Percentiles rank a stretch among this genome's conserved stretches.
Evolutionary conservation across 2,329 filamentous ascomycete genomes (phyloP).

Genomic region (Colletotrichum sp.): DNA sequence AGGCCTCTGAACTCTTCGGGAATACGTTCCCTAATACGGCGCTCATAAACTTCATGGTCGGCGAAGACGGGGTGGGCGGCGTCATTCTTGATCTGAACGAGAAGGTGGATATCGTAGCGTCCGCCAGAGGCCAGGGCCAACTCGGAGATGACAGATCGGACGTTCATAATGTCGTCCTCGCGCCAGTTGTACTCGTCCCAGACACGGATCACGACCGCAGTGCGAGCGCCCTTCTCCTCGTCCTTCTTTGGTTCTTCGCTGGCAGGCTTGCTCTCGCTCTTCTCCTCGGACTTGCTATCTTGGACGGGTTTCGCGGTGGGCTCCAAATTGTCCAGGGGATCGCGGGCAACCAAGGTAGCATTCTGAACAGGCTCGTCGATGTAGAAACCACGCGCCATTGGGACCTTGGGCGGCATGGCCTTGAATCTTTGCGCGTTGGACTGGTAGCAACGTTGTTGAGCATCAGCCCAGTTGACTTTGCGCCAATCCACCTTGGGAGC

Average conservation of each 20-base stretch:
- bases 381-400: constrained; percentile 55
- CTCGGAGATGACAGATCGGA: constrained; percentile 85
- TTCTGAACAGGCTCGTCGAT: constrained; percentile 40
- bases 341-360: constrained; percentile 21
- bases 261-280: not conserved
- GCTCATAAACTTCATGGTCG: constrained; percentile 69
- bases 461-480: constrained; percentile 77
- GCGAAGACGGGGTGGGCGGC: constrained; percentile 78
- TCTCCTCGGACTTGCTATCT: not conserved
- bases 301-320: not conserved
- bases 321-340: constrained; percentile 12
- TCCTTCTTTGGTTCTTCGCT: constrained; percentile 24
- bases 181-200: constrained; percentile 83
- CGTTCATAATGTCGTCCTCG: constrained; percentile 78
- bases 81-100: constrained; percentile 84
- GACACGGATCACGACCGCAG: constrained; percentile 80
- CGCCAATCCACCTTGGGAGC: constrained; percentile 77
- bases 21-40: constrained; percentile 69
- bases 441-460: constrained; percentile 74
- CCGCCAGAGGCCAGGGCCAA: constrained; percentile 80
- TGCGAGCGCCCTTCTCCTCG: constrained; percentile 55
- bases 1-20: constrained; percentile 88
- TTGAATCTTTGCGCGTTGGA: constrained; percentile 75
- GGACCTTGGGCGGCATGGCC: constrained; percentile 41
- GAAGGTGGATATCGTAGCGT: constrained; percentile 84